A percentile compares a stretch with the other conserved stretches of the same genome.
phyloP scores from a whole-genome alignment of 345 rosid species.

The Citrus mangshanensis region DNA sequence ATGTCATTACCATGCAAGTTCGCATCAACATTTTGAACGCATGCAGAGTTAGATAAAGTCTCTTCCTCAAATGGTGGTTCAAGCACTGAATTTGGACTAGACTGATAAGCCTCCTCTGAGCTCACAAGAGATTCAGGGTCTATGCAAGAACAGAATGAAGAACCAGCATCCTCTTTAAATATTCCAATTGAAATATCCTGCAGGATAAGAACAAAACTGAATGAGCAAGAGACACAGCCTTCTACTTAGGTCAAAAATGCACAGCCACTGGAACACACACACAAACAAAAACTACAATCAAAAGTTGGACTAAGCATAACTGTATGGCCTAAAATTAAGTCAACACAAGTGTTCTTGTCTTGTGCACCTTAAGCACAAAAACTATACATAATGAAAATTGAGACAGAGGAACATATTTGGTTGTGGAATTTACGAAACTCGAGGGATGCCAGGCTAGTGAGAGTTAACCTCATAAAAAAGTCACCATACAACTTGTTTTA shows the following conservation, averaged over 20 bases:
- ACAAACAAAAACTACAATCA: not conserved
- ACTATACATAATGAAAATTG: not conserved
- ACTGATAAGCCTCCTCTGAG: slow-evolving; percentile 56
- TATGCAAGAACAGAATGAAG: slow-evolving; percentile 35
- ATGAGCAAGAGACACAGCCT: not conserved
- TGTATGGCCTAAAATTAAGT: not conserved
- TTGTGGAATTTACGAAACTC: not conserved
- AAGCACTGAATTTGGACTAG: slow-evolving; percentile 85
- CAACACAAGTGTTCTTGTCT: not conserved
- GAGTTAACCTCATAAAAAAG: not conserved
- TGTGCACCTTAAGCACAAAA: not conserved
- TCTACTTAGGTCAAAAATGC: not conserved
- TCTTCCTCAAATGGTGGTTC: slow-evolving; percentile 41
- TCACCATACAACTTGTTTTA: not conserved
- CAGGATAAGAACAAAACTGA: not conserved
- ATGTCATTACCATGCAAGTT: slow-evolving; percentile 42
- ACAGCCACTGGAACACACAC: not conserved
- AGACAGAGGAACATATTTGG: not conserved
- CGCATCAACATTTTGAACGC: slow-evolving; percentile 21
- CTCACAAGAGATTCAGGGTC: slow-evolving; percentile 49
- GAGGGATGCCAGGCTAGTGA: not conserved
- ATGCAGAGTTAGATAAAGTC: slow-evolving; percentile 24
- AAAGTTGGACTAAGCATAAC: not conserved
- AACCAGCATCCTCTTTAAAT: slow-evolving; percentile 37
- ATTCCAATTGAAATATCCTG: slow-evolving; percentile 28